These are phyloP conservation scores for Suillus subaureus DNA, from an alignment of 768 basidiomycete species.

Conservation along the genomic window DNA sequence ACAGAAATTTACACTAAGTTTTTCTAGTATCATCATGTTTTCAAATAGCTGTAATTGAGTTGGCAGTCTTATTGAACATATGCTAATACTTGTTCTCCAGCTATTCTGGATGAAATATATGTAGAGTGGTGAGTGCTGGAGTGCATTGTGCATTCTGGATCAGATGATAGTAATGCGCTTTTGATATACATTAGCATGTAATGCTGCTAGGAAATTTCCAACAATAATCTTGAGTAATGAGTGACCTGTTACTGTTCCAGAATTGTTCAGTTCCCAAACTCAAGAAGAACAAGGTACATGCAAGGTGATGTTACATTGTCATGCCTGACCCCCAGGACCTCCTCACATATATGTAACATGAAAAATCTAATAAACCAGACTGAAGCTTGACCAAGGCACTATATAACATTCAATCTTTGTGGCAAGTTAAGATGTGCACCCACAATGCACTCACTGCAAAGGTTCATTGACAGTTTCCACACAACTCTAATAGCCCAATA, in stretches of 20 bases:
- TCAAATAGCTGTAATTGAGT: not conserved
- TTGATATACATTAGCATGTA: too few relatives aligned
- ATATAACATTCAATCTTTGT: not conserved
- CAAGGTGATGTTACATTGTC: too few relatives aligned
- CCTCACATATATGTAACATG: not conserved
- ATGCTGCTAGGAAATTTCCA: too few relatives aligned
- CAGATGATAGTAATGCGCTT: not conserved
- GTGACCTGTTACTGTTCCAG: too few relatives aligned
- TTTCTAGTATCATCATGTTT: too few relatives aligned
- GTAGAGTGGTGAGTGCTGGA: not conserved
- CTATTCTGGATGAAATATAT: not conserved
- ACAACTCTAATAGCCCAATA: not conserved
- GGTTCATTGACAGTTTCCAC: not conserved
- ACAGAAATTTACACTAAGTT: too few relatives aligned
- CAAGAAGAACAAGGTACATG: too few relatives aligned
- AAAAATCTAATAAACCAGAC: not conserved
- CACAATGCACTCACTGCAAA: not conserved
- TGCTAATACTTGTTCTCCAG: not conserved
- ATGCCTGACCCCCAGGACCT: not conserved
- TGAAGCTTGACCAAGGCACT: not conserved
- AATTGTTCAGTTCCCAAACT: too few relatives aligned
- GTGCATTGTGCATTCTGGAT: not conserved
- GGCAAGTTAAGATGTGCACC: not conserved
- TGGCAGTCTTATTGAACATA: not conserved
- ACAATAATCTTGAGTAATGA: too few relatives aligned